Evolutionary conservation across 345 rosid genomes (phyloP), one percentile per base, ranked within the genome.

Genomic region (Acer yangbiense): DNA sequence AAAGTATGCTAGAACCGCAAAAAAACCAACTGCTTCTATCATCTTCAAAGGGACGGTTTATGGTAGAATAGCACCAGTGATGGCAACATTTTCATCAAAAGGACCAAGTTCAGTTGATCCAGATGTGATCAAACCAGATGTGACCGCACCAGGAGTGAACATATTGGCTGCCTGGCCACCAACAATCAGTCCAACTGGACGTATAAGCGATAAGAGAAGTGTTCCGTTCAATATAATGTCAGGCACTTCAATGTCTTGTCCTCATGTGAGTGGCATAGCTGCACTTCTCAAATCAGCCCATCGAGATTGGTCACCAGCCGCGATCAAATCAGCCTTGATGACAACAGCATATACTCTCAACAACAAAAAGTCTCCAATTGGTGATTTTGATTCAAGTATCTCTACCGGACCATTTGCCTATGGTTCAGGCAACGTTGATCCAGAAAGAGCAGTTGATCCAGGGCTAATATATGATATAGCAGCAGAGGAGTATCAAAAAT

Each of bases 161-260:
- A 35, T 35, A 35, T 81, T 94, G 60, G 97, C 96, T 2, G 98
- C 88, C 6, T 94, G 96, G 97, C 91, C 94, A 12, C 85, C 91
- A 0, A 71, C 18, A 16, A 44, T 69, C 13, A 82, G 90, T 72
- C 96, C 96, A 2, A 35, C 82, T 10, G 67, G 66, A 20, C 83
- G 86, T 54, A 68, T 54, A 46, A 80, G 76, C 3, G 98, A 94
- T 65, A 82, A 83, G 6, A 88, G 98, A 69, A 83, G 90, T 0
- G 93, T 89, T 32, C 17, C 73, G 1, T 91, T 90, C 89, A 91
- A 93, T 76, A 77, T 94, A 44, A 65, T 85, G 25, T 93, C 97
- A 1, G 97, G 97, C 32, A 94, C 97, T 2, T 94, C 97, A 7
- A 94, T 94, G 98, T 83, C 97, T 0, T 92, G 39, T 35, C 39